Evolutionary conservation across 257 asterid genomes (phyloP), one percentile per base, ranked within the genome.

Genomic region (Dorcoceras hygrometricum): DNA sequence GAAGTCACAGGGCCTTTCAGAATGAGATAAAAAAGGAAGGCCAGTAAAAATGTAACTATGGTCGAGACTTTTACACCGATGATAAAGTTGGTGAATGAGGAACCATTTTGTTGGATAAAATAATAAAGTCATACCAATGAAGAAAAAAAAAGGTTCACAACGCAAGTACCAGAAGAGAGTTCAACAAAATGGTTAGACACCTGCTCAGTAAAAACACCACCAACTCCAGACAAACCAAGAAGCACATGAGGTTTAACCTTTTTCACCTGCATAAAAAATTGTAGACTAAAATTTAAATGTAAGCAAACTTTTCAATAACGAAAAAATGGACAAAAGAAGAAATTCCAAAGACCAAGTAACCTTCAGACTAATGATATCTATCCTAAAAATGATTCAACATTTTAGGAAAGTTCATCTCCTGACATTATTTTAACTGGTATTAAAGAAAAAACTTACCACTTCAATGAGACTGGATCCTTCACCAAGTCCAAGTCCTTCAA

Each of bases 221-320:
- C 98, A 68, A 88, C 97, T 81, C 96, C 99, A 36, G 99, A 94
- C 79, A 94, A 86, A 73, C 99, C 99, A 77, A 94, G 96, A 80
- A 94, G 96, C 82, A 90, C 96, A 56, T 90, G 96, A 22, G 99
- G 99, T 79, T 87, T 94, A 65, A 90, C 97, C 77, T 89, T 88
- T 75, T 87, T 85, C 66, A 94, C 93, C 99, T 94, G 96, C 82
- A 87, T 32, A 80, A 59, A 11, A 23, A 28, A 75, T 51, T 70
- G 20, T 51, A 22, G 22, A 57, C 51, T 16, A 51, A 29, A 81
- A 68, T 76, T 64, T 43, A 73, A 61, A 62, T 63, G 61, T 60
- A 64, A 68, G 65, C 68, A 65, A 62, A 28, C 19, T 22, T 26
- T 9, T 55, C n/a, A 46, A 22, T 24, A 18, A 43, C 26, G 9